Evolutionary conservation across 1,284 basidiomycete species (phyloP).

Genomic region (Gymnopus androsaceus): DNA sequence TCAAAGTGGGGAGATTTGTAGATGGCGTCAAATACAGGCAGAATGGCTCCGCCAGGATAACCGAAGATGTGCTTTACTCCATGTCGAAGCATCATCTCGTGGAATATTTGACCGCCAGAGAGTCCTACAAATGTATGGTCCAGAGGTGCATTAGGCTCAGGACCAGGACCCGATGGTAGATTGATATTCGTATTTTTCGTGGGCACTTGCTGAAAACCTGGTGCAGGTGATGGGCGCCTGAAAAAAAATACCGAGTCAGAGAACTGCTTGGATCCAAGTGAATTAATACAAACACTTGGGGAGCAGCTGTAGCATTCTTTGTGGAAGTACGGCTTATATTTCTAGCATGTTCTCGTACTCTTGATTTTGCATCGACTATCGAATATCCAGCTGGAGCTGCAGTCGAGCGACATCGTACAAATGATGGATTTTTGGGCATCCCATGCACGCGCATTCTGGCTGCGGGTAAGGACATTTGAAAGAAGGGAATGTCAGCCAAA

Average conservation of each 20-base stretch:
- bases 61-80: constrained; percentile 97
- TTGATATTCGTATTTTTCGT: constrained; percentile 46
- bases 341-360: constrained; percentile 68
- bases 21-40: constrained; percentile 99
- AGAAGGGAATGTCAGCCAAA: constrained; percentile 10
- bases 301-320: constrained; percentile 57
- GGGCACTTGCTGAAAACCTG: constrained; percentile 68
- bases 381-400: constrained; percentile 41
- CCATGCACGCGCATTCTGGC: constrained; percentile 45
- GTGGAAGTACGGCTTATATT: constrained; percentile 69
- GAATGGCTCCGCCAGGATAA: constrained; percentile 96
- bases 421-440: constrained; percentile 46
- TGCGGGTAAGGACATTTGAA: constrained; percentile 27
- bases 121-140: constrained; percentile 89
- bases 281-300: constrained; percentile 49
- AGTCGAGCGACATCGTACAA: constrained; percentile 58
- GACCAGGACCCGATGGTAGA: constrained; percentile 43
- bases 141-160: constrained; percentile 51
- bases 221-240: constrained; percentile 68
- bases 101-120: constrained; percentile 96
- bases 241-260: constrained; percentile 3
- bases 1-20: constrained; percentile 96
- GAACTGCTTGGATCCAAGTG: constrained; percentile 1
- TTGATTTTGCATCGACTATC: constrained; percentile 69
- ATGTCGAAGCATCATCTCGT: constrained; percentile 99